Evolutionary conservation across 805 yeast species (phyloP), one percentile per base, ranked within the genome.

Genomic region (Barnettozyma californica): DNA sequence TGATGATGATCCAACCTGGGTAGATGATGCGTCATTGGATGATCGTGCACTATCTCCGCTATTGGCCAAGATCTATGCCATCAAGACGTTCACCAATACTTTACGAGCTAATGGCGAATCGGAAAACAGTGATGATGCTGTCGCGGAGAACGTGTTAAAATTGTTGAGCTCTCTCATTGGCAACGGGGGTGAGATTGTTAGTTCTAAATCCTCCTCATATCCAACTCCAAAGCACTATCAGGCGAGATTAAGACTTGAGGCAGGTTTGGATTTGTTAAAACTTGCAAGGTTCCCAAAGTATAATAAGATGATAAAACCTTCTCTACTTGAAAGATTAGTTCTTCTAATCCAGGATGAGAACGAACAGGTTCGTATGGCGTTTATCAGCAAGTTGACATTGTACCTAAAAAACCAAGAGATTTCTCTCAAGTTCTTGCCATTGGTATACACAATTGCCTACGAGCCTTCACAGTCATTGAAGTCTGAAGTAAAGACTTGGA

Each of bases 181-280:
- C 1, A 83, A 83, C 60, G 85, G 86, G 41, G 96, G 96, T 26
- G 96, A 90, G 58, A 74, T 89, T 29, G 78, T 83, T 2, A 53
- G 76, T 46, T 51, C 61, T 21, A 71, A 72, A 46, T 56, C 72
- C 5, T 68, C 64, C 9, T 65, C 67, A 16, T 71, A 65, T 55
- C 82, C 85, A 14, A 85, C 95, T 0, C 95, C 96, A 4, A 68
- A 61, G 23, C 67, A 68, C 33, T 81, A 69, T 58, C 84, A 83
- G 59, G 74, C 81, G 50, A 76, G 79, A 53, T 64, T 89, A 43
- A 72, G 95, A 55, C 67, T 87, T 10, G 71, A 69, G 31, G 92
- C 95, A 1, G 95, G 95, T 1, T 59, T 77, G 33, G 74, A 72
- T 54, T 57, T 89, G 10, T 63, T 90, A 29, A 82, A 84, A 57